These are phyloP conservation scores for Dioscorea dumetorum DNA, from an alignment of 106 monocot species.

Conservation along the genomic window DNA sequence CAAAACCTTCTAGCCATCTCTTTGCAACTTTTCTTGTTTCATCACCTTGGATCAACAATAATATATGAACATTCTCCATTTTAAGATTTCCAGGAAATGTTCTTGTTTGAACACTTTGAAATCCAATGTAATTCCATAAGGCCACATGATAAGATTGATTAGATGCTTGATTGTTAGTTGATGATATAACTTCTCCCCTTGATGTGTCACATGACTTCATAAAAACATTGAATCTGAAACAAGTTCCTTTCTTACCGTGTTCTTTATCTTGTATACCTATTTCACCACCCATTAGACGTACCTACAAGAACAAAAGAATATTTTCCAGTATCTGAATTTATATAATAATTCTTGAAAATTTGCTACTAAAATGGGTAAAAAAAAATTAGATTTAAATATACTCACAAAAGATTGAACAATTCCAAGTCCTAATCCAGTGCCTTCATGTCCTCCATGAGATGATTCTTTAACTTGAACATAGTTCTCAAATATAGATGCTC, in stretches of 20 bases:
- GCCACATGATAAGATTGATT: not conserved
- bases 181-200: conserved; percentile 7
- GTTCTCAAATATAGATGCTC: conserved; percentile 78
- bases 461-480: conserved; percentile 80
- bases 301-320: conserved; percentile 21
- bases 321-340: not conserved
- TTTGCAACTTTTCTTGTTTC: conserved; percentile 53
- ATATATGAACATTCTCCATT: conserved; percentile 15
- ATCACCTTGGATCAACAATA: conserved; percentile 32
- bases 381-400: not conserved
- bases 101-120: not conserved
- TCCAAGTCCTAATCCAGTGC: conserved; percentile 93
- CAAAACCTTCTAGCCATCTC: conserved; percentile 59
- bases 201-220: conserved; percentile 29
- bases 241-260: conserved; percentile 56
- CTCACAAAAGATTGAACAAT: conserved; percentile 91
- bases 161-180: not conserved
- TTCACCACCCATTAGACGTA: conserved; percentile 86
- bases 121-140: not conserved
- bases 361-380: not conserved
- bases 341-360: not conserved
- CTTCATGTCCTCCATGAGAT: conserved; percentile 25
- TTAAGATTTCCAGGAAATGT: conserved; percentile 12
- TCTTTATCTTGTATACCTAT: conserved; percentile 75
- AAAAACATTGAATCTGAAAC: conserved; percentile 84